Percentiles rank a stretch among this genome's conserved stretches.
Conservation (phyloP, 2,329 filamentous ascomycete species). For the Curvularia sp. region DNA sequence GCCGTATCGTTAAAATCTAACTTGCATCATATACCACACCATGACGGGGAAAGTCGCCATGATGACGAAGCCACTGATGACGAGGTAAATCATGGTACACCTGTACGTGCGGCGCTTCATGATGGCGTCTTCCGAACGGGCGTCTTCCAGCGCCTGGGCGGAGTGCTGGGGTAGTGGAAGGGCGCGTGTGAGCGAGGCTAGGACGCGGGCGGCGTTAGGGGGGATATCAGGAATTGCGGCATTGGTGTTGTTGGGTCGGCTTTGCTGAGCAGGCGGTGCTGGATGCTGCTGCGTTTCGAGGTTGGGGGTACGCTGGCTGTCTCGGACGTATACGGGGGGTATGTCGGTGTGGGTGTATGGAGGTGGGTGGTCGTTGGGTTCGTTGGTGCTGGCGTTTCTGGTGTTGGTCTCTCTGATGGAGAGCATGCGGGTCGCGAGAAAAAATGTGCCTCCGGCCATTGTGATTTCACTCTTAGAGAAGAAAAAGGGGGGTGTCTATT, state of each 20-base stretch:
- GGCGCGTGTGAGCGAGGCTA: not conserved
- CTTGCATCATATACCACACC: no score
- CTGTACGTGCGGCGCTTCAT: not conserved
- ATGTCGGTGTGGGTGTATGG: not conserved
- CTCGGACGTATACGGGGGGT: not conserved
- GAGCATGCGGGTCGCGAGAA: no score
- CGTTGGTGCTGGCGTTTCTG: not conserved
- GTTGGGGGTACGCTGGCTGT: not conserved
- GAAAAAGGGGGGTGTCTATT: no score
- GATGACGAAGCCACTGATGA: not conserved
- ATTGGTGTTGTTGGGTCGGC: no score
- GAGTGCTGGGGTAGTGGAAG: not conserved
- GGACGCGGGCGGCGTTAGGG: not conserved
- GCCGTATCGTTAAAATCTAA: no score
- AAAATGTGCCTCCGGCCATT: no score
- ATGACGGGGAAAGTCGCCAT: not conserved
- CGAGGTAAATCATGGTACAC: not conserved
- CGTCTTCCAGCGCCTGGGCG: not conserved
- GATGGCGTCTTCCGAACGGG: not conserved
- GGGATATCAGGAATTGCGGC: no score
- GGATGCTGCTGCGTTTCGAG: not conserved
- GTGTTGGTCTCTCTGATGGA: no score
- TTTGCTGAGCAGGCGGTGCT: not conserved
- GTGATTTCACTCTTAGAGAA: no score
- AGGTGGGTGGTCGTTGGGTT: not conserved